Conservation (phyloP, 257 asterid genomes). For the Linderniella brevidens region DNA sequence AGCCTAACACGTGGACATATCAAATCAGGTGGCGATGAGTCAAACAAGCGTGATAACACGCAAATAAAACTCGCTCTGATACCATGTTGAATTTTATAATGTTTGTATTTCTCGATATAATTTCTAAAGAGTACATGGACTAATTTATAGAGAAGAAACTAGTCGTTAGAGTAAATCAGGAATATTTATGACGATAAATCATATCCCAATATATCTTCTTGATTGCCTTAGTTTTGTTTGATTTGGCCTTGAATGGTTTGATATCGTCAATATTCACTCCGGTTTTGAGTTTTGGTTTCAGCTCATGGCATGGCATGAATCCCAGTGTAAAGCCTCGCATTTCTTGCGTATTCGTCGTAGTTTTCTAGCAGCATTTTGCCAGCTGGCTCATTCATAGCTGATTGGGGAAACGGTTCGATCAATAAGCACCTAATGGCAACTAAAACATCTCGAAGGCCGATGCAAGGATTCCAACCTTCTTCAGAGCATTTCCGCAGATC, state of each 20-base stretch:
- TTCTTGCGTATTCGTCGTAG: constrained; percentile 81
- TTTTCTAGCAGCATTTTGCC: constrained; percentile 91
- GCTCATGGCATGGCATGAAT: constrained; percentile 72
- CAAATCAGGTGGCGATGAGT: too few relatives aligned
- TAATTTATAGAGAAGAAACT: too few relatives aligned
- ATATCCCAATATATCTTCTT: too few relatives aligned
- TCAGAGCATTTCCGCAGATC: constrained; percentile 92
- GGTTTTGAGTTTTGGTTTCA: constrained; percentile 52
- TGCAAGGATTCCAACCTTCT: constrained; percentile 88
- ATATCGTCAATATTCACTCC: constrained; percentile 65
- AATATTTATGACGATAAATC: too few relatives aligned
- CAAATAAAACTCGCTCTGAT: too few relatives aligned
- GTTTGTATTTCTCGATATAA: too few relatives aligned
- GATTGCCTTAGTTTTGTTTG: too few relatives aligned
- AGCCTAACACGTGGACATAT: too few relatives aligned
- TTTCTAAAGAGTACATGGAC: too few relatives aligned
- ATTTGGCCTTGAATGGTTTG: constrained; percentile 29
- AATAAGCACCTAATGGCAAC: constrained; percentile 85
- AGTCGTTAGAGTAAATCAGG: too few relatives aligned
- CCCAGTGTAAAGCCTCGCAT: constrained; percentile 80
- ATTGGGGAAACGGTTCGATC: constrained; percentile 96
- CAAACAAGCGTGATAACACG: too few relatives aligned
- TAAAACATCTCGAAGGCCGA: constrained; percentile 83
- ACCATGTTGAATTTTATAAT: too few relatives aligned
- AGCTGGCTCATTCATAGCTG: constrained; percentile 91